Base-by-base conservation (phyloP, 305 asterid genomes). In the Ilex paraguariensis region DNA sequence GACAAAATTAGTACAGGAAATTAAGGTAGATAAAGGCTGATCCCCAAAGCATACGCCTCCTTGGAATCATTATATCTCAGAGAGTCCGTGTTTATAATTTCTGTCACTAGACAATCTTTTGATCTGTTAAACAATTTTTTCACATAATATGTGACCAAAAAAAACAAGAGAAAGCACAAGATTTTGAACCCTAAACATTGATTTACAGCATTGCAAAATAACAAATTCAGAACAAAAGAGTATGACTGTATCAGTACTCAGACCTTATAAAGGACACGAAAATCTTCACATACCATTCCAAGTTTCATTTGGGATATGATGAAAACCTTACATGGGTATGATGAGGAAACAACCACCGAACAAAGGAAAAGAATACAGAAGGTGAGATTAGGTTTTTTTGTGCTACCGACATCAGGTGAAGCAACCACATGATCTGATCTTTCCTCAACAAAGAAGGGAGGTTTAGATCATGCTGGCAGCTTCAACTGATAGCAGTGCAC, bases 391-490 rank as follows among this genome's bases (percentile, higher is more conserved):
- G 68, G 69, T 63, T 54, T 17, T 59, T 66, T 77, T 87, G 84
- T 62, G 82, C 75, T 66, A 77, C 61, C 56, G 32, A 77, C 69
- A 84, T 75, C 93, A 15, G 98, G 74, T 91, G 97, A 89, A 89
- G 93, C 87, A 65, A 74, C 97, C 97, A 90, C 77, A 84, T 90
- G 97, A 90, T 90, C 97, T 72, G 69, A 73, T 87, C 88, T 70
- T 71, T 65, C 81, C 86, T 72, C 68, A 61, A 62, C 71, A 8
- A 63, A 39, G 66, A 60, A 79, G 82, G 73, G 68, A 70, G 60
- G 78, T 75, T 85, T 83, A 90, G 97, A 90, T 90, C 97, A 90
- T 82, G 97, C 97, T 90, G 97, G 97, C 97, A 90, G 97, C 97
- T 90, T 90, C 97, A 90, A 60, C 95, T 57, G 81, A 85, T 73